A percentile compares a stretch with the other conserved stretches of the same genome.
phyloP scores from a whole-genome alignment of 495 filamentous ascomycete genomes.

The Trypethelium eluteriae region DNA sequence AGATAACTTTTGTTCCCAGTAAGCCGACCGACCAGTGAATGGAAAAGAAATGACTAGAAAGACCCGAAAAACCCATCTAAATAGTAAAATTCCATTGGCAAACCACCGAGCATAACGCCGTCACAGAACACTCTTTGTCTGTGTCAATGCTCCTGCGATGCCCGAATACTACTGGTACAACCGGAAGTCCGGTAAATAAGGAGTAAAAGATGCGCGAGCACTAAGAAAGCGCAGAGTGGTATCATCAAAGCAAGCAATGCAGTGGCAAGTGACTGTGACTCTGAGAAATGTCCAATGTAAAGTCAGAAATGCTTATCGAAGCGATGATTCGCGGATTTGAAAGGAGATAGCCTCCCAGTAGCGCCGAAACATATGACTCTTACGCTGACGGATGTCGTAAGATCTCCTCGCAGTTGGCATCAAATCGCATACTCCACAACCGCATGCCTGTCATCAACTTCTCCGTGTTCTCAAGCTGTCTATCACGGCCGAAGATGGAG shows the following conservation, averaged over 20 bases:
- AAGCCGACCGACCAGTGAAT: conserved; percentile 1
- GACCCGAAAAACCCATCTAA: neutral
- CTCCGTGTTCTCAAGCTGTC: conserved; percentile 88
- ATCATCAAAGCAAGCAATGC: neutral
- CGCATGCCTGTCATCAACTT: conserved; percentile 85
- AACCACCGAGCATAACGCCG: neutral
- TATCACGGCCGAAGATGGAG: conserved; percentile 88
- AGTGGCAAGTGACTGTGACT: conserved; percentile 9
- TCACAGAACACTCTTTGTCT: neutral
- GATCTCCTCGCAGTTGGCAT: conserved; percentile 92
- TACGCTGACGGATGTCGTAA: conserved; percentile 46
- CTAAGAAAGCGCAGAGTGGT: conserved; percentile 1
- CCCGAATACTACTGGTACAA: neutral
- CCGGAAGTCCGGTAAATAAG: neutral
- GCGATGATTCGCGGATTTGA: conserved; percentile 4
- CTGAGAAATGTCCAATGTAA: conserved; percentile 9
- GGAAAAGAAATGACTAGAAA: neutral
- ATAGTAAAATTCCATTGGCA: neutral
- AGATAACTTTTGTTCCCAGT: conserved; percentile 6
- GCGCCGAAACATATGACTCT: conserved; percentile 10
- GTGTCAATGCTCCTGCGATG: conserved; percentile 2
- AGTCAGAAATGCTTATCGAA: neutral
- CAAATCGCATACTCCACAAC: conserved; percentile 92
- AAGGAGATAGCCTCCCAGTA: neutral
- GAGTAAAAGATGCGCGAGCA: neutral